Conservation (phyloP, 345 rosid species). For the Cardiospermum halicacabum region DNA sequence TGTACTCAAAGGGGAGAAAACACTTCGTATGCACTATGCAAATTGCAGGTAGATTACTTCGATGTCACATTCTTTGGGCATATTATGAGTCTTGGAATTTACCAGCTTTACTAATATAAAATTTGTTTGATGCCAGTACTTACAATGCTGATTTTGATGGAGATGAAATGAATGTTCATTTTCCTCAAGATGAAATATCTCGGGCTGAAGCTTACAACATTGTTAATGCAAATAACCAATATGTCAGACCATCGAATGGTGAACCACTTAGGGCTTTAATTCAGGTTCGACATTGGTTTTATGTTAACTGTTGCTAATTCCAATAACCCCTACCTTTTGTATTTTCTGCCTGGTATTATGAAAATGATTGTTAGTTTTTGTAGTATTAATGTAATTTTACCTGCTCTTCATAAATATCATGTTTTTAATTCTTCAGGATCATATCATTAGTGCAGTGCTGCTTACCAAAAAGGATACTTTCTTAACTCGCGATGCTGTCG, state of each 20-base stretch:
- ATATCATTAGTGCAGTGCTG: slow-evolving; percentile 78
- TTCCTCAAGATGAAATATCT: slow-evolving; percentile 98
- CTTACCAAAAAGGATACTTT: slow-evolving; percentile 92
- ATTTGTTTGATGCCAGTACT: slow-evolving; percentile 51
- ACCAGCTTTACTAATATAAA: slow-evolving; percentile 6
- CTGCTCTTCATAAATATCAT: background rate
- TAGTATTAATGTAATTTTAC: slow-evolving; percentile 11
- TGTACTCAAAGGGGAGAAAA: slow-evolving; percentile 86
- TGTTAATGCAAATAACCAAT: slow-evolving; percentile 96
- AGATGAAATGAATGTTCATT: slow-evolving; percentile 99
- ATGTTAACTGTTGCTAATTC: slow-evolving; percentile 2
- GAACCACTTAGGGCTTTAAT: slow-evolving; percentile 86
- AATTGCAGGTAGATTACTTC: slow-evolving; percentile 78
- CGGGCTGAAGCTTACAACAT: slow-evolving; percentile 98
- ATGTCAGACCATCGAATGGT: slow-evolving; percentile 92
- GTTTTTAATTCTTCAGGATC: slow-evolving; percentile 60
- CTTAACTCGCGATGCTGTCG: slow-evolving; percentile 56
- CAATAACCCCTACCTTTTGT: background rate
- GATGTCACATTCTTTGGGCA: background rate
- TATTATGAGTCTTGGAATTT: background rate
- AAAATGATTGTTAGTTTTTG: slow-evolving; percentile 5
- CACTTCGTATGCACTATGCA: slow-evolving; percentile 98
- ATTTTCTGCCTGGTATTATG: slow-evolving; percentile 10
- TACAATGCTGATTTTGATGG: slow-evolving; percentile 99
- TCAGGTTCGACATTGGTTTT: slow-evolving; percentile 52